Conservation (phyloP, 2,329 filamentous ascomycete species). For the Xylariaceae sp. region DNA sequence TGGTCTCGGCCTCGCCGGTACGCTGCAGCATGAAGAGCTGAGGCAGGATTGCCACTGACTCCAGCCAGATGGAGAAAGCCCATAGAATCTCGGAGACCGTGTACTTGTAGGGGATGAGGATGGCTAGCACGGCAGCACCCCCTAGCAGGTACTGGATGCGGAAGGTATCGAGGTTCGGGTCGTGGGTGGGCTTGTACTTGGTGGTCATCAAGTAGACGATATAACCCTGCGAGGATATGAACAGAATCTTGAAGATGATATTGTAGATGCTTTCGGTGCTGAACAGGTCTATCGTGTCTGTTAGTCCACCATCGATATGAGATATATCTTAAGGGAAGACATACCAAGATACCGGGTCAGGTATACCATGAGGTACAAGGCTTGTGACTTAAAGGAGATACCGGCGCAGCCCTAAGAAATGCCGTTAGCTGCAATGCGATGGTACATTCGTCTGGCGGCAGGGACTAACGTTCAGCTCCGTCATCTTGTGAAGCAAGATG, state of each 20-base stretch:
- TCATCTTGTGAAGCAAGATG: conserved; percentile 96
- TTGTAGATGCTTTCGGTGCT: conserved; percentile 84
- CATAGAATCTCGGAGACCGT: conserved; percentile 80
- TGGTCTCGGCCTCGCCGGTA: conserved; percentile 98
- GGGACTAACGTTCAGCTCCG: conserved; percentile 70
- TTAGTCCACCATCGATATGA: not conserved
- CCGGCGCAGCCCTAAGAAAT: conserved; percentile 80
- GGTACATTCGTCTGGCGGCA: not conserved
- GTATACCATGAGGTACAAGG: conserved; percentile 90
- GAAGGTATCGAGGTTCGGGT: conserved; percentile 95
- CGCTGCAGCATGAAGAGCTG: conserved; percentile 98
- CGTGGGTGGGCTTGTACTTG: conserved; percentile 94
- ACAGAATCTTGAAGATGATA: conserved; percentile 90
- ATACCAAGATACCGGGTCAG: conserved; percentile 83
- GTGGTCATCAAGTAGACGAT: conserved; percentile 98
- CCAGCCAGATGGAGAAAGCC: conserved; percentile 98
- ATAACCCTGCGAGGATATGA: conserved; percentile 85
- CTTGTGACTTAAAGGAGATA: conserved; percentile 98
- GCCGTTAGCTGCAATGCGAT: conserved; percentile 21
- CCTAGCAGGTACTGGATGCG: conserved; percentile 90
- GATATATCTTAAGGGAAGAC: conserved; percentile 11
- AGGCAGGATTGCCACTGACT: conserved; percentile 91
- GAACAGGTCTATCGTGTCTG: conserved; percentile 63
- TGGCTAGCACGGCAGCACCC: conserved; percentile 69
- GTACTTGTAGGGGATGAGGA: conserved; percentile 84